Evolutionary conservation across 2,329 filamentous ascomycete species (phyloP), one percentile per base, ranked within the genome.

Genomic region (Colletotrichum noveboracense): DNA sequence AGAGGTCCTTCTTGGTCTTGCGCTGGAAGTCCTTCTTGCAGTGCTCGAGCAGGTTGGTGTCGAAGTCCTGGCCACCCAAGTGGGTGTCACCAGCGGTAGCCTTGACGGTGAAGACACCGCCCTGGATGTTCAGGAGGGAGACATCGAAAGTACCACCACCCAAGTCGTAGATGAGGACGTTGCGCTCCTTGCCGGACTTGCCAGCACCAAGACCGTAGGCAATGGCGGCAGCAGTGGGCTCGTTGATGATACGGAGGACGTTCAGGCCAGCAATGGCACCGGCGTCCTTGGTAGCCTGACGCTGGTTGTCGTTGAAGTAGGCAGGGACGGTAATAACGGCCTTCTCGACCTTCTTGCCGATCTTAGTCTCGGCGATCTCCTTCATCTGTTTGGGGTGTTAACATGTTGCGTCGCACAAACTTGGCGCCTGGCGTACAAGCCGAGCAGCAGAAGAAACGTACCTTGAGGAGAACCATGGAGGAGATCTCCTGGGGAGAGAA

Each of bases 221-320:
- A 83, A 98, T 98, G 82, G 97, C 97, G 78, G 97, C 97, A 81
- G 97, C 97, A 79, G 97, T 99, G 77, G 97, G 97, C 91, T 99
- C 97, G 93, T 99, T 99, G 90, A 99, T 98, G 90, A 99, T 98
- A 92, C 97, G 96, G 87, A 99, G 96, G 81, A 99, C 96, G 89
- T 98, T 98, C 78, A 99, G 93, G 82, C 96, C 97, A 83, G 96
- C 90, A 85, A 99, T 99, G 86, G 96, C 94, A 93, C 97, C 97
- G 80, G 97, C 97, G 85, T 98, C 97, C 94, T 98, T 98, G 89
- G 97, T 99, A 80, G 97, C 95, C 90, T 98, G 97, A 89, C 97
- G 94, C 91, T 99, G 97, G 92, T 98, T 98, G 93, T 99, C 97
- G 92, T 98, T 98, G 95, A 99, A 99, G 93, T 99, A 99, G 85